Evolutionary conservation across 2,329 filamentous ascomycete species (phyloP).

Genomic region (Pseudogymnoascus sp.): DNA sequence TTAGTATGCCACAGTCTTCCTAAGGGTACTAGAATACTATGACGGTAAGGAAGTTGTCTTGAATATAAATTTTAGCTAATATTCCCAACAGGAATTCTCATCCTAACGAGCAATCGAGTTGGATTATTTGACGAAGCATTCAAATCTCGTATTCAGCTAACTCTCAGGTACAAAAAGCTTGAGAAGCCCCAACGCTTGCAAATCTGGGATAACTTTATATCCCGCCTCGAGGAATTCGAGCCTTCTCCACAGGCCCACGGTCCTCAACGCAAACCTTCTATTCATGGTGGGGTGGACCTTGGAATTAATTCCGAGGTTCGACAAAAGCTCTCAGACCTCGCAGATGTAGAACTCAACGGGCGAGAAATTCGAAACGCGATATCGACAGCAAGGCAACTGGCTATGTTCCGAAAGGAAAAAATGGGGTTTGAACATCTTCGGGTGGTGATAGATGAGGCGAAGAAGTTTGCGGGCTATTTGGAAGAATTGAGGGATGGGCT

Average conservation of each 20-base stretch:
- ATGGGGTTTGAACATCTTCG: too few species aligned
- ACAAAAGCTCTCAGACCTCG: not conserved
- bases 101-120: conserved; percentile 28
- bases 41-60: conserved; percentile 6
- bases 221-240: conserved; percentile 14
- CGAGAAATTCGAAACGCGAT: conserved; percentile 27
- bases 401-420: not conserved
- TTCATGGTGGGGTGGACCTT: too few species aligned
- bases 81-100: conserved; percentile 23
- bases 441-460: too few species aligned
- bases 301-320: too few species aligned
- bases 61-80: too few species aligned
- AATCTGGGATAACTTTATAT: conserved; percentile 22
- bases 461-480: too few species aligned
- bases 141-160: conserved; percentile 22
- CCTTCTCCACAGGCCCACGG: too few species aligned
- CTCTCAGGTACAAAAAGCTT: conserved; percentile 14
- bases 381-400: conserved; percentile 20
- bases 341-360: conserved; percentile 21
- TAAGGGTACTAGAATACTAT: conserved; percentile 27
- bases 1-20: conserved; percentile 25
- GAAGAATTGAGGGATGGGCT: too few species aligned
- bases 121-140: conserved; percentile 23
- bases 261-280: too few species aligned
- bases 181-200: conserved; percentile 14